A percentile compares a stretch with the other conserved stretches of the same genome.
phyloP scores from a whole-genome alignment of 2,329 filamentous ascomycete genomes.

The Pseudogymnoascus sp. region DNA sequence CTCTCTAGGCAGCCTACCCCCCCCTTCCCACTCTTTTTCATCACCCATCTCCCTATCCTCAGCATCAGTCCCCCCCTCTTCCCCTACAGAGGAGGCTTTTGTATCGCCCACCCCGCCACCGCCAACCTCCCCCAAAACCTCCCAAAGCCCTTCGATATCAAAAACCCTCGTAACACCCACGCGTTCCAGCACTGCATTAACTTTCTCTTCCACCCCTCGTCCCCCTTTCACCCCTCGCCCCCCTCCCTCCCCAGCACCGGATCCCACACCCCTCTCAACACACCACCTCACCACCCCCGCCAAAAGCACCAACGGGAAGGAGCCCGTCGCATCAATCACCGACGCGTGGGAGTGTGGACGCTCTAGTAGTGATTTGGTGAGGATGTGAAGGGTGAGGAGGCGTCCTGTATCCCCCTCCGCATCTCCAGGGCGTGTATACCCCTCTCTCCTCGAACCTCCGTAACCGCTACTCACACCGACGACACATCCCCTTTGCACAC shows the following conservation, averaged over 20 bases:
- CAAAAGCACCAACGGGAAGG: slow-evolving; percentile 17
- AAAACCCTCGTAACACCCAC: slow-evolving; percentile 51
- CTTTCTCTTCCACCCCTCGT: neutral
- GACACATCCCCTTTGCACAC: slow-evolving; percentile 43
- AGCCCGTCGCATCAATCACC: slow-evolving; percentile 26
- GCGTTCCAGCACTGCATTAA: slow-evolving; percentile 33
- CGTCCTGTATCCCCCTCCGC: neutral
- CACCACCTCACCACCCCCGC: neutral
- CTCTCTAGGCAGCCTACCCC: neutral
- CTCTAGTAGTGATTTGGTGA: neutral
- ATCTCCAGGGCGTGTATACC: neutral
- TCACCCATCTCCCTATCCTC: neutral
- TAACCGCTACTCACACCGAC: slow-evolving; percentile 45
- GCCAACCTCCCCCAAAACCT: slow-evolving; percentile 45
- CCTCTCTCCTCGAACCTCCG: slow-evolving; percentile 31
- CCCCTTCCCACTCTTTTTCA: neutral
- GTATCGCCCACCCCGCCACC: slow-evolving; percentile 14
- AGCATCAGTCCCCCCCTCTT: neutral
- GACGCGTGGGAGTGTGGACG: slow-evolving; percentile 15
- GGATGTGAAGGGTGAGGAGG: neutral
- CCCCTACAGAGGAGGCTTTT: neutral
- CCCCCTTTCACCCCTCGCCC: neutral
- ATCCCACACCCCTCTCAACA: neutral
- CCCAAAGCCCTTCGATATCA: slow-evolving; percentile 49
- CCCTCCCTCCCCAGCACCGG: too few species aligned